A percentile compares a stretch with the other conserved stretches of the same genome.
Conservation (phyloP, 2,329 filamentous ascomycete genomes). For the Penicillium sp. region DNA sequence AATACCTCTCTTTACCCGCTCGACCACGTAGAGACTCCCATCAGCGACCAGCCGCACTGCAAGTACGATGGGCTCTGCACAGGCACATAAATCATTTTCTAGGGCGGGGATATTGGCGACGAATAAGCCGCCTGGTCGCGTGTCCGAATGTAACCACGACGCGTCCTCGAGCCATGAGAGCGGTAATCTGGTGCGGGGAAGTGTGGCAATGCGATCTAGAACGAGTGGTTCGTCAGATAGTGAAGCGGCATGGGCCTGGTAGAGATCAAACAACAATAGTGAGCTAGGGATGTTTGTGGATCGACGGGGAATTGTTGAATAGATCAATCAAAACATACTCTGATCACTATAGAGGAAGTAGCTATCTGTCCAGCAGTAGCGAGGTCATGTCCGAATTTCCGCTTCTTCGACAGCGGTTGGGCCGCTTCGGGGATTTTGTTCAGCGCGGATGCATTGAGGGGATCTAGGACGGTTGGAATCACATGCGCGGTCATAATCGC, state of each 20-base stretch:
- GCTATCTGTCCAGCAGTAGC: slow-evolving; percentile 18
- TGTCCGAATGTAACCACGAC: slow-evolving; percentile 24
- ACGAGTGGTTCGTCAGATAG: slow-evolving; percentile 35
- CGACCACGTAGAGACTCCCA: slow-evolving; percentile 38
- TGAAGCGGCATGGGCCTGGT: slow-evolving; percentile 38
- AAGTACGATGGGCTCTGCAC: slow-evolving; percentile 32
- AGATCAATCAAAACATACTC: slow-evolving; percentile 23
- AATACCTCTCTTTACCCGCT: slow-evolving; percentile 40
- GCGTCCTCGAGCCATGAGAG: slow-evolving; percentile 43
- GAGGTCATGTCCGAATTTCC: slow-evolving; percentile 28
- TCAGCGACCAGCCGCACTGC: slow-evolving; percentile 31
- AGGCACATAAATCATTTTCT: slow-evolving; percentile 29
- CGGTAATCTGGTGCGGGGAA: slow-evolving; percentile 39
- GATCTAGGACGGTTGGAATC: slow-evolving; percentile 32
- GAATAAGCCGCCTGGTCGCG: slow-evolving; percentile 39
- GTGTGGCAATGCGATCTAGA: slow-evolving; percentile 36
- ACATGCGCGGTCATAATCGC: slow-evolving; percentile 40
- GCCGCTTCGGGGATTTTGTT: slow-evolving; percentile 30
- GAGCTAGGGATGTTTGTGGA: background rate
- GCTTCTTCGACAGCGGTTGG: slow-evolving; percentile 33
- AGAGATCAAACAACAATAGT: background rate
- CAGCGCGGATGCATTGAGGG: slow-evolving; percentile 32
- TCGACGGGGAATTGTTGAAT: background rate
- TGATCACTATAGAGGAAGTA: slow-evolving; percentile 32
- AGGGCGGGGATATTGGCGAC: slow-evolving; percentile 38